Conservation (phyloP, 2,329 filamentous ascomycete species). For the Waltergamsia citrina region DNA sequence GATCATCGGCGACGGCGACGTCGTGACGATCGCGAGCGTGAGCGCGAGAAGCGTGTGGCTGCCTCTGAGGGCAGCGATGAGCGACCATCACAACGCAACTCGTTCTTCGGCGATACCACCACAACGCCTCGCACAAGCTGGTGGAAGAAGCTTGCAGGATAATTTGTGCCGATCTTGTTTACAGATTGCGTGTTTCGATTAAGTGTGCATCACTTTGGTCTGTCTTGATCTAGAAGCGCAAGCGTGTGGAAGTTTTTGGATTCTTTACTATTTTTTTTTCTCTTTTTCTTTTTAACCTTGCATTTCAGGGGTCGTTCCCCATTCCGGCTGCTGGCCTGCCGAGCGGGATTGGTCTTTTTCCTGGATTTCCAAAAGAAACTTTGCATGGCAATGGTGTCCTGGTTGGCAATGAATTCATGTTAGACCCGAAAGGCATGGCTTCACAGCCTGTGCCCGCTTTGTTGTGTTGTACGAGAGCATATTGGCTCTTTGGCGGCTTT, state of each 20-base stretch:
- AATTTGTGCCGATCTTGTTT: no score
- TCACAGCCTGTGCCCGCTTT: neutral
- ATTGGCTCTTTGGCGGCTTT: neutral
- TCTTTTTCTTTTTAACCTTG: neutral
- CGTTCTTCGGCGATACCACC: slow-evolving; percentile 29
- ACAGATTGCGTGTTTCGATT: no score
- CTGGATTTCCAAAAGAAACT: neutral
- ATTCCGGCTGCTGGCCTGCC: no score
- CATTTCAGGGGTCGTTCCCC: no score
- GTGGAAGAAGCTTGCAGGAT: slow-evolving; percentile 47
- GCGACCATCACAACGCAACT: slow-evolving; percentile 29
- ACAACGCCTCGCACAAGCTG: slow-evolving; percentile 42
- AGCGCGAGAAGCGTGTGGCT: slow-evolving; percentile 15
- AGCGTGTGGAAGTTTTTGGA: neutral
- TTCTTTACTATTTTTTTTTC: neutral
- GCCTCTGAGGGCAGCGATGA: slow-evolving; percentile 35
- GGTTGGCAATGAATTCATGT: neutral
- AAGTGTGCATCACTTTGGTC: no score
- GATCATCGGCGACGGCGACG: slow-evolving; percentile 32
- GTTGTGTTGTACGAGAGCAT: neutral
- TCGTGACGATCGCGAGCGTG: slow-evolving; percentile 25
- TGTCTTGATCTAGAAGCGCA: no score
- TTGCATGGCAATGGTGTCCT: slow-evolving; percentile 1
- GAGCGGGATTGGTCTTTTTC: neutral
- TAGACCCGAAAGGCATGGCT: neutral